Base-by-base conservation (phyloP, 305 asterid genomes). In the Petunia hybrid region DNA sequence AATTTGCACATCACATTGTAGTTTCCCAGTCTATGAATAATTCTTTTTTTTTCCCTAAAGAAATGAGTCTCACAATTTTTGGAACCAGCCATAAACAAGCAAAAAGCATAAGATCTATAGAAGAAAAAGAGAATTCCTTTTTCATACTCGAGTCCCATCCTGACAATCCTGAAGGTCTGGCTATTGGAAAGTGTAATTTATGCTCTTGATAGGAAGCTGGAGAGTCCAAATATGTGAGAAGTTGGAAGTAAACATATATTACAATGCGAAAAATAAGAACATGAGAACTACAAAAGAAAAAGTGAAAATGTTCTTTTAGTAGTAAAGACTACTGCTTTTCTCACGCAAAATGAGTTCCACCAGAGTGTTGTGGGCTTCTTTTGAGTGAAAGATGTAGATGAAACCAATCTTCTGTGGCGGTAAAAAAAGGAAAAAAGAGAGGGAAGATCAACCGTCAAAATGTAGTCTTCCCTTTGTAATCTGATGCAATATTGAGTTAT, bases 241-340 rank as follows among this genome's bases (percentile, higher is more conserved):
- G 53, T n/a, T 67, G 74, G 53, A 67, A 41, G n/a, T 41, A 67
- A 67, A n/a, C 74, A 41, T 67, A 67, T 67, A 40, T 41, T 40
- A 67, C 55, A n/a, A 67, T 38, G 7, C 38, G 41, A 41, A 41
- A n/a, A 40, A 67, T 67, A 67, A 67, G 31, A 67, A 67, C 42
- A 22, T 22, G 3, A 42, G 75, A 67, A 45, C 55, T 67, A 22
- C 75, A 41, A 38, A n/a, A n/a, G 14, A 8, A 67, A 42, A 67
- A n/a, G 55, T 13, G 45, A 42, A 36, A 41, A 67, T 42, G 75
- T 35, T 70, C 53, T 71, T n/a, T 48, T 51, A 48, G 31, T 71
- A 71, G 78, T 48, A 48, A 63, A 63, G 13, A 62, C 67, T 46
- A 71, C 36, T 46, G 43, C 61, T 71, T 71, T 48, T 71, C 60